Evolutionary conservation across 2,329 filamentous ascomycete genomes (phyloP), one percentile per base, ranked within the genome.

Genomic region (Sclerotinia sclerotiorum): DNA sequence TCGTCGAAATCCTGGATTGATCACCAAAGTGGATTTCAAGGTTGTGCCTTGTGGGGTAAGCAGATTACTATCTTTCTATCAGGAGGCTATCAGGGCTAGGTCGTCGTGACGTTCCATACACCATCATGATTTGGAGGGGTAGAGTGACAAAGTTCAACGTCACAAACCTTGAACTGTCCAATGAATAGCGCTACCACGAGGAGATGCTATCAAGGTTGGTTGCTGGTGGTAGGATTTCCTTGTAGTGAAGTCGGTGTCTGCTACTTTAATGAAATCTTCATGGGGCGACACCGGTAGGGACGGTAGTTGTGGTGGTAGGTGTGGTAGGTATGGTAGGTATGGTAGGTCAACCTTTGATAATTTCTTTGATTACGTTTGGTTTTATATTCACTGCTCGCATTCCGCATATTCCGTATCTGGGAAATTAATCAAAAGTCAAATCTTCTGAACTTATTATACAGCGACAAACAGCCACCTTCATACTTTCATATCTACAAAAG

Each of bases 61-160:
- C 46, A 35, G 46, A 49, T 24, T 39, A 27, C 46, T 51, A 39
- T 49, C 60, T 17, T 7, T 57, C 55, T 51, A 51, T 44, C 63
- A 58, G 24, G 13, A 57, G 35, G 39, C 63, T 48, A 65, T 48
- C 51, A 39, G 54, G 42, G 13, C 52, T 39, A 44, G 44, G n/a
- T 46, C 63, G 29, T 32, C 60, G 64, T 67, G 64, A 67, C 64
- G 64, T 67, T 67, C 32, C 64, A 67, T 67, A 52, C 64, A 57
- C 54, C 49, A 58, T 65, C 54, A 66, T 35, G 13, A 51, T 24
- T 60, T 67, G 64, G 44, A 42, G 64, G 44, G 65, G 55, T 35
- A 51, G 44, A 62, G 44, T 52, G 44, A 62, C 46, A 55, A 35
- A 49, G 29, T 49, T 29, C 1, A 11, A 54, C 24, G 65, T 54